phyloP scores from a whole-genome alignment of 805 yeast species.

The Ogataea ganodermae region DNA sequence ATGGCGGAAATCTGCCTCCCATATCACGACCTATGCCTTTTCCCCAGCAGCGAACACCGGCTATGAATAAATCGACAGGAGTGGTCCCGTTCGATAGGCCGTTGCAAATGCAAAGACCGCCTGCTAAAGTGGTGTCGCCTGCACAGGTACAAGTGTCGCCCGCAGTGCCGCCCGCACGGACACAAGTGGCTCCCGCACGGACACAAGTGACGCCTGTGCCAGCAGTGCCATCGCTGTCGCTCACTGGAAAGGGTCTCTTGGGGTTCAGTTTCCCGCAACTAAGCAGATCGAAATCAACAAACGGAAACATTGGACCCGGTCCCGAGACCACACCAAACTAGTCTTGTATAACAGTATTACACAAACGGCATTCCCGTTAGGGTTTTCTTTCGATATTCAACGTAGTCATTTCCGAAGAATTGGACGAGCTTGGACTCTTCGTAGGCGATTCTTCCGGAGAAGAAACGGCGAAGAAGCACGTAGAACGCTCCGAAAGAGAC shows the following conservation, averaged over 20 bases:
- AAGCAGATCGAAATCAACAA: not conserved
- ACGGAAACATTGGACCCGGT: not conserved
- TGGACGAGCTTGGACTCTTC: constrained; percentile 68
- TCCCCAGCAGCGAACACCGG: not conserved
- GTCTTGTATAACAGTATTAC: not conserved
- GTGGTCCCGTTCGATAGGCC: constrained; percentile 4
- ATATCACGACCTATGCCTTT: too few relatives aligned
- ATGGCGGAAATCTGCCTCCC: too few relatives aligned
- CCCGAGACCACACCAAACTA: not conserved
- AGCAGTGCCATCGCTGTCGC: not conserved
- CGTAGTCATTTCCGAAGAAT: constrained; percentile 75
- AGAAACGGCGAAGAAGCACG: constrained; percentile 66
- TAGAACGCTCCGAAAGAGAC: constrained; percentile 56
- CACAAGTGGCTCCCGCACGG: too few relatives aligned
- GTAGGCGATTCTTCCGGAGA: constrained; percentile 59
- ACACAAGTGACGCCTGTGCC: too few relatives aligned
- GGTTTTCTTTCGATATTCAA: constrained; percentile 48
- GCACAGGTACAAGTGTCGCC: not conserved
- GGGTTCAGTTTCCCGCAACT: constrained; percentile 19
- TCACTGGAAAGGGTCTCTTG: constrained; percentile 16
- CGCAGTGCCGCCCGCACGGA: too few relatives aligned
- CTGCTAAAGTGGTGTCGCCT: too few relatives aligned
- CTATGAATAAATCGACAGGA: constrained; percentile 1
- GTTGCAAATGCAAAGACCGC: not conserved
- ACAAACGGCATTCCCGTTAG: constrained; percentile 69